Base-by-base conservation (phyloP, 75 land plant genomes). In the Pseudotsuga menziesii region DNA sequence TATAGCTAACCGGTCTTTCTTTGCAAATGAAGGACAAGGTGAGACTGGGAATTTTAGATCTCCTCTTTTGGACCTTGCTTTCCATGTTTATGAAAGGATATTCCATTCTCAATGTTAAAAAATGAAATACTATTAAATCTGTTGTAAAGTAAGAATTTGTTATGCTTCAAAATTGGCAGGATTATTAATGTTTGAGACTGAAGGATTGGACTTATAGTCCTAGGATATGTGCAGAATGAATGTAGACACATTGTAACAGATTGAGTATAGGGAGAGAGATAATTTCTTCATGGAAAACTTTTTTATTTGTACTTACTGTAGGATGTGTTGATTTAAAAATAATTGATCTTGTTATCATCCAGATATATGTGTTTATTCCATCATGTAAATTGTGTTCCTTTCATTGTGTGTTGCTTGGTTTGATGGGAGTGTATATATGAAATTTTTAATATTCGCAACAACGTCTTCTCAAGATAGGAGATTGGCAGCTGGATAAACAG, bases 11-110 rank as follows among this genome's bases (percentile, higher is more conserved):
- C 0, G 57, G 26, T 73, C 44, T 56, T 56, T 25, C n/a, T 55
- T 11, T 55, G 57, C 75, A 26, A 73, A 79, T 57, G 4, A 79
- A 75, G 23, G 80, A 79, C 15, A 74, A 79, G 69, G 80, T 74
- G 12, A 56, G 52, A 5, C 23, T 39, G 35, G 41, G 35, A 60
- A 16, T 27, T 76, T 78, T 29, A 74, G 16, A 36, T 26, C n/a
- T 76, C 5, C 16, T 58, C 39, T 55, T 15, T 76, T 52, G 5
- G 61, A 35, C 4, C 5, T 58, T 12, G 11, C 23, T 3, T 17
- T 75, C 22, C 27, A 22, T 15, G 13, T 39, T 48, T 73, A 44
- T 48, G 2, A 44, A 44, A 44, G n/a, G 35, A 74, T 52, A 16
- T 48, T 57, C 8, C 9, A 3, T 16, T 2, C 22, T 55, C 4